Base-by-base conservation (phyloP, 1,284 basidiomycete genomes). In the Moesziomyces aphidis region DNA sequence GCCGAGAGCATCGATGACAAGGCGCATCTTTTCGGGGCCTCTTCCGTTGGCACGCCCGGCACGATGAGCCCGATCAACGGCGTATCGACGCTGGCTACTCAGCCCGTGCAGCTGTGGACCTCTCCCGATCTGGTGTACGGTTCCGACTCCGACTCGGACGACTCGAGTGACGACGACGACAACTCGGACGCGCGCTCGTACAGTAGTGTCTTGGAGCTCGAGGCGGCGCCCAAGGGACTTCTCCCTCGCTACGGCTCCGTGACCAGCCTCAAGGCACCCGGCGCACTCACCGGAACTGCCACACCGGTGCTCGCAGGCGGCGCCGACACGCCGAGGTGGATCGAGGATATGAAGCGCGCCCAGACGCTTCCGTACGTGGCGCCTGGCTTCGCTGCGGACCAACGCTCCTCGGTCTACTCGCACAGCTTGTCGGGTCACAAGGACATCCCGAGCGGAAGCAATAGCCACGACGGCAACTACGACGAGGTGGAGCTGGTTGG, bases 41-140 rank as follows among this genome's bases (percentile, higher is more conserved):
- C 50, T 2, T 49, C 60, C 15, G 47, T 19, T 10, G 53, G 36
- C 23, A 66, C 66, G 5, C 61, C 73, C 1, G 55, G 61, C 36
- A 52, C 23, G 6, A 50, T 49, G 28, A 75, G 60, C 21, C 73
- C 73, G 4, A 43, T 50, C 0, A 22, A 44, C 21, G 49, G 47
- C 6, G 26, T 50, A 8, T 10, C 28, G 5, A 22, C 43, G 24
- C 34, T 42, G 1, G 58, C 50, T 0, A 67, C 67, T 22, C 49
- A 50, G 45, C 59, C 67, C 0, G 60, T 75, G 1, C 51, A 63
- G 31, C 72, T 76, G 17, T 76, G 73, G 71, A 66, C 56, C 26
- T 66, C 69, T 7, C 68, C 69, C 3, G 69, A 78, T 39, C 71
- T 78, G 26, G 57, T 74, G 24, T 74, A 73, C 23, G 73, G 65